Conservation (phyloP, 75 land plant species). For the Picea glauca region DNA sequence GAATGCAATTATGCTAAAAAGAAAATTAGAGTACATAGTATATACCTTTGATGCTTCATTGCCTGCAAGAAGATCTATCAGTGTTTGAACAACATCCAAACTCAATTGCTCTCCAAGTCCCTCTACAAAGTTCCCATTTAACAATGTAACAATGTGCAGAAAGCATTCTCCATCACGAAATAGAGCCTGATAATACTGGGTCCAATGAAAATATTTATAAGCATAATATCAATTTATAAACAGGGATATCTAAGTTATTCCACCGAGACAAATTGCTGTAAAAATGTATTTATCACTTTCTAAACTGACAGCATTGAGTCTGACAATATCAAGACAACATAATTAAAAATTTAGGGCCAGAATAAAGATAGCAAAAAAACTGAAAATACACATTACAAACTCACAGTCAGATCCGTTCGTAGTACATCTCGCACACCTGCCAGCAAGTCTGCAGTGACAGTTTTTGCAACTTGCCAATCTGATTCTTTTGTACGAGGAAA, state of each 20-base stretch:
- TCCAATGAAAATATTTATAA: not conserved
- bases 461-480: constrained; percentile 34
- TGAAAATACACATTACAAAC: not conserved
- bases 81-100: constrained; percentile 70
- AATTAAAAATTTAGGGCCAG: not conserved
- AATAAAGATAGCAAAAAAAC: not conserved
- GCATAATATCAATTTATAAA: too few relatives aligned
- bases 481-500: constrained; percentile 67
- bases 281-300: not conserved
- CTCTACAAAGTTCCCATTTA: constrained; percentile 67
- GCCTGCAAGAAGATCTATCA: constrained; percentile 66
- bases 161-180: constrained; percentile 96
- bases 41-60: constrained; percentile 87
- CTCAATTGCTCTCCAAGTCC: constrained; percentile 60
- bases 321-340: not conserved
- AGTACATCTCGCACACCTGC: constrained; percentile 78
- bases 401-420: constrained; percentile 26
- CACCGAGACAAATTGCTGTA: not conserved
- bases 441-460: constrained; percentile 63
- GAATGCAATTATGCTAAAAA: not conserved
- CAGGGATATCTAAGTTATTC: not conserved
- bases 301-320: not conserved
- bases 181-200: constrained; percentile 83
- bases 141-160: constrained; percentile 90
- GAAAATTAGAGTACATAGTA: not conserved